These are phyloP conservation scores for Panaeolus cyanescens DNA, from an alignment of 768 basidiomycete species.

Conservation along the genomic window DNA sequence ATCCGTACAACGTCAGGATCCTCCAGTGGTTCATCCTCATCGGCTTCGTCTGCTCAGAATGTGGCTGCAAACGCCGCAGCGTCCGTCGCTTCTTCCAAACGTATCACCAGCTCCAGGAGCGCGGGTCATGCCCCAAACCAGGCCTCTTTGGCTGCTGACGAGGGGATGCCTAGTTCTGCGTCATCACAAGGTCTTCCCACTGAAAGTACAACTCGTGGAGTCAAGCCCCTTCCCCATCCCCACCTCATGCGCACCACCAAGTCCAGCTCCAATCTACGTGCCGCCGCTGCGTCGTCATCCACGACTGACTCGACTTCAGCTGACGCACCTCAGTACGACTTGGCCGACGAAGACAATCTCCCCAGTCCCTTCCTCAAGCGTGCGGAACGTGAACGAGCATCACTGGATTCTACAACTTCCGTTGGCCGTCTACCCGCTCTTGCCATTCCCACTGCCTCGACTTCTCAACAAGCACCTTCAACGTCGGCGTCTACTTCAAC, in stretches of 20 bases:
- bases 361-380: conserved; percentile 83
- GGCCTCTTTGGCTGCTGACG: background rate
- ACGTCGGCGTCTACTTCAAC: background rate
- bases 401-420: conserved; percentile 1
- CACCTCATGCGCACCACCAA: conserved; percentile 30
- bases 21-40: conserved; percentile 29
- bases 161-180: background rate
- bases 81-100: background rate
- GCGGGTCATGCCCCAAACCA: background rate
- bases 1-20: conserved; percentile 47
- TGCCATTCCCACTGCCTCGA: conserved; percentile 2
- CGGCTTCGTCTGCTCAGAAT: conserved; percentile 26
- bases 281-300: conserved; percentile 16
- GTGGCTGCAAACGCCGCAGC: background rate
- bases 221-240: conserved; percentile 47
- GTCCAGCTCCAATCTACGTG: conserved; percentile 16
- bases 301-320: conserved; percentile 24
- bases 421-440: conserved; percentile 5
- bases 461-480: background rate
- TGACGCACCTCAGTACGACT: conserved; percentile 59
- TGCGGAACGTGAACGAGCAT: conserved; percentile 32
- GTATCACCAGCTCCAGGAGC: background rate
- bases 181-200: conserved; percentile 8
- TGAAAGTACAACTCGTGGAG: conserved; percentile 17
- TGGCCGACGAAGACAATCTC: conserved; percentile 80